Conservation (phyloP, 768 basidiomycete genomes). For the Naganishia vishniacii region DNA sequence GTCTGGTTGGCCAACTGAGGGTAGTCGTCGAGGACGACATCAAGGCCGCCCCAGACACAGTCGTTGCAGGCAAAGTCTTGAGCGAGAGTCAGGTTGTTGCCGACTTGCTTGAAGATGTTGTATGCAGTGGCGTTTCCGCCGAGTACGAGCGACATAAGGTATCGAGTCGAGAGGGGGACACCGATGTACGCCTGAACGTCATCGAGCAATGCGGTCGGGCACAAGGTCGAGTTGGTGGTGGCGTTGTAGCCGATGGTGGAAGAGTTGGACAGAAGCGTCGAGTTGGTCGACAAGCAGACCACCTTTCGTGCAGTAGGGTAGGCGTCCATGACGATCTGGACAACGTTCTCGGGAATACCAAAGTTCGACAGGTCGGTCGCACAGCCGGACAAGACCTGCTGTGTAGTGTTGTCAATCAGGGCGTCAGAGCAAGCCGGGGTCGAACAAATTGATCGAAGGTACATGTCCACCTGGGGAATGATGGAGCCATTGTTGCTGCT, state of each 20-base stretch:
- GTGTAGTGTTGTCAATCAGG: slow-evolving; percentile 29
- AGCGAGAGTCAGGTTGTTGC: slow-evolving; percentile 30
- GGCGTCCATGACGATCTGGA: slow-evolving; percentile 30
- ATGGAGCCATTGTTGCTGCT: slow-evolving; percentile 33
- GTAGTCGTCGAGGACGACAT: slow-evolving; percentile 33
- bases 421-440: slow-evolving; percentile 31
- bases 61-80: slow-evolving; percentile 37
- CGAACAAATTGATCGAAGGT: slow-evolving; percentile 34
- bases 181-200: slow-evolving; percentile 40
- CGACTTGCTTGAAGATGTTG: slow-evolving; percentile 28
- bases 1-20: slow-evolving; percentile 21
- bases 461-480: slow-evolving; percentile 36
- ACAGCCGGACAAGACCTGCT: slow-evolving; percentile 31
- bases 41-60: slow-evolving; percentile 42
- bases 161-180: slow-evolving; percentile 37
- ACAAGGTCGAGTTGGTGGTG: slow-evolving; percentile 44
- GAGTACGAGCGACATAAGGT: slow-evolving; percentile 32
- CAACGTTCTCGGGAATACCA: slow-evolving; percentile 30
- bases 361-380: slow-evolving; percentile 31
- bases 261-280: slow-evolving; percentile 19
- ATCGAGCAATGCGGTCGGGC: slow-evolving; percentile 39
- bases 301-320: slow-evolving; percentile 46
- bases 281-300: slow-evolving; percentile 34
- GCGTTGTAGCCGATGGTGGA: slow-evolving; percentile 25
- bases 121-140: slow-evolving; percentile 37